Evolutionary conservation across 306 rosid species (phyloP), one percentile per base, ranked within the genome.

Genomic region (Rosa chinensis): DNA sequence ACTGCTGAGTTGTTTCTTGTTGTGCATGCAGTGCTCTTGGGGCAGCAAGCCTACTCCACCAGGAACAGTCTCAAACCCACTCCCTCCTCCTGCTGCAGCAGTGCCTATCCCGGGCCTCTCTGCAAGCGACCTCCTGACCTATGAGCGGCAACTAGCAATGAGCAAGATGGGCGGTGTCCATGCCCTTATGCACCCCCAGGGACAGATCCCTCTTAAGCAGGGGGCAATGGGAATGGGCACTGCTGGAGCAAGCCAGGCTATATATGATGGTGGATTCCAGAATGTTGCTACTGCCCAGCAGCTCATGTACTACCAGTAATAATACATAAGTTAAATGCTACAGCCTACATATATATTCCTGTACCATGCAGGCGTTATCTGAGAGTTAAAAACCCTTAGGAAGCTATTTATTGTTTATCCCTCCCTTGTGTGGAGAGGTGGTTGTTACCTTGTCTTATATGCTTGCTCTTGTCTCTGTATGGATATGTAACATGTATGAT

Each of bases 41-140:
- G 99, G 99, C 11, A 95, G 97, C 94, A 95, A 95, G 90, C 94
- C 99, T 18, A 95, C 99, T n/a, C 96, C 97, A 77, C 85, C 96
- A 1, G 99, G 99, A 78, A 95, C 98, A 45, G 82, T 89, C 75
- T 95, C 98, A 16, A 95, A 95, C 84, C 99, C 99, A 16, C 97
- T 95, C 28, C 98, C 99, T 50, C 99, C 99, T 0, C 99, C 99
- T 56, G 90, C 86, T 44, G 90, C 93, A 50, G 90, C 95, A 59
- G 87, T 78, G 9, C 78, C 97, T 13, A 56, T 92, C 32, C 95
- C 90, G 0, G 94, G 96, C n/a, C 87, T 95, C 32, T 86, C 97
- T 0, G 86, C 98, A 5, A 82, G 84, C 0, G 94, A 95, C 80
- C 86, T 92, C 43, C 75, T 92, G 87, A 89, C 89, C 1, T 95